A percentile compares a stretch with the other conserved stretches of the same genome.
phyloP scores from a whole-genome alignment of 441 rosid species.

The Geranium incanum region DNA sequence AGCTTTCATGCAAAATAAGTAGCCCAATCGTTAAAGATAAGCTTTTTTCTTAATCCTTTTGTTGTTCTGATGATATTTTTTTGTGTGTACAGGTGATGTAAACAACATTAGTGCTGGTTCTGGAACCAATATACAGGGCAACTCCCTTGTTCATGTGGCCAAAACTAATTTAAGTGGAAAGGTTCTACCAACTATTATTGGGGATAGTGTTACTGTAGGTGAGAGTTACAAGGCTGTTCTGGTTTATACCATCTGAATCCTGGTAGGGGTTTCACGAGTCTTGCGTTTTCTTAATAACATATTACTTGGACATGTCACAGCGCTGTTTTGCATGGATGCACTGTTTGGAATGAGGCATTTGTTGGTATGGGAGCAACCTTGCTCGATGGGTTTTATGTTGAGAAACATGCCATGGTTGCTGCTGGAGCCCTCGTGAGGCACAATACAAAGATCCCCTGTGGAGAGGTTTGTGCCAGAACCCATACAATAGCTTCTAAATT shows the following conservation, averaged over 20 bases:
- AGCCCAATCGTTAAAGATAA: not conserved
- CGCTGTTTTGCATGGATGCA: slow-evolving; percentile 94
- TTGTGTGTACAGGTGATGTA: slow-evolving; percentile 57
- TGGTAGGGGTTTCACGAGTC: not conserved
- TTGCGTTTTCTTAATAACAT: not conserved
- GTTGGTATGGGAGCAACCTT: slow-evolving; percentile 90
- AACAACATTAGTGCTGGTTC: slow-evolving; percentile 73
- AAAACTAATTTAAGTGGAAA: slow-evolving; percentile 90
- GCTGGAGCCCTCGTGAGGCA: slow-evolving; percentile 11
- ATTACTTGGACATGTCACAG: slow-evolving; percentile 60
- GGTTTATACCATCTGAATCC: not conserved
- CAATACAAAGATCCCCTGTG: slow-evolving; percentile 9
- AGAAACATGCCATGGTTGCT: slow-evolving; percentile 11
- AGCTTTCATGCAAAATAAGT: not conserved
- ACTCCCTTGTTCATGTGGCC: slow-evolving; percentile 25
- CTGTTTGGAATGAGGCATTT: slow-evolving; percentile 82
- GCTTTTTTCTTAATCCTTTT: not conserved
- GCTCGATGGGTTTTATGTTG: slow-evolving; percentile 66
- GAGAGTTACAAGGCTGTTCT: slow-evolving; percentile 23
- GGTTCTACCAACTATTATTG: slow-evolving; percentile 72
- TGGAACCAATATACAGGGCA: slow-evolving; percentile 92
- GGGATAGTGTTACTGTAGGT: slow-evolving; percentile 92
- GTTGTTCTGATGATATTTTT: slow-evolving; percentile 6
- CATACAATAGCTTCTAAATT: not conserved
- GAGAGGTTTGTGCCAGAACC: slow-evolving; percentile 1